phyloP scores from a whole-genome alignment of 1,284 basidiomycete genomes.

The Leccinum pachyderme region DNA sequence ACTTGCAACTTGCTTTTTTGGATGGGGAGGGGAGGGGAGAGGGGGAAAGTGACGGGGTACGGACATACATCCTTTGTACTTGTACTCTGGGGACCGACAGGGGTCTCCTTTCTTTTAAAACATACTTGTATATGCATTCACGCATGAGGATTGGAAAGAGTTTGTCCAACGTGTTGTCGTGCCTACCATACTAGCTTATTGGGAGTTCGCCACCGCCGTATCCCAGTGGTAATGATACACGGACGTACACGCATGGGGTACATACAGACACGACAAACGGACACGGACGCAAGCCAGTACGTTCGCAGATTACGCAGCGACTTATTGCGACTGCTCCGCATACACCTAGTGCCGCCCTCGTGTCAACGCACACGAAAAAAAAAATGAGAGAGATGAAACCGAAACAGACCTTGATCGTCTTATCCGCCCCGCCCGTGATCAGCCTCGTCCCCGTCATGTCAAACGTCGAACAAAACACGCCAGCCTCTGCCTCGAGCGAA shows the following conservation, averaged over 20 bases:
- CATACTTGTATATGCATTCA: no score
- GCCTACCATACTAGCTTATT: no score
- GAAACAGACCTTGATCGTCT: constrained; percentile 85
- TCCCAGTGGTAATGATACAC: no score
- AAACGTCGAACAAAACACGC: constrained; percentile 95
- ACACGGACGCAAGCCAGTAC: neutral
- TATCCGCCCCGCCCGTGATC: constrained; percentile 97
- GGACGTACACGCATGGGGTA: neutral
- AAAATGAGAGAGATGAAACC: neutral
- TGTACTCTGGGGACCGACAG: neutral
- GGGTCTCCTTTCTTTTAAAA: neutral
- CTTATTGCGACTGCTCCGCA: constrained; percentile 40
- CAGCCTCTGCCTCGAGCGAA: constrained; percentile 93
- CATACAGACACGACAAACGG: neutral
- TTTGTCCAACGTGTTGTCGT: no score
- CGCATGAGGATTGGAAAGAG: no score
- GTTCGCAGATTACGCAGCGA: no score
- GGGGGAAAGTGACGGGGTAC: no score
- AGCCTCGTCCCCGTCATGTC: constrained; percentile 93
- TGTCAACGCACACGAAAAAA: neutral
- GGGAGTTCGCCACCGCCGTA: no score
- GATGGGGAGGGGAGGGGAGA: neutral
- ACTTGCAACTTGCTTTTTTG: neutral
- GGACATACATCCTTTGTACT: neutral
- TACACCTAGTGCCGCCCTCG: constrained; percentile 38